Base-by-base conservation (phyloP, 305 asterid species). In the Fraxinus platypoda region DNA sequence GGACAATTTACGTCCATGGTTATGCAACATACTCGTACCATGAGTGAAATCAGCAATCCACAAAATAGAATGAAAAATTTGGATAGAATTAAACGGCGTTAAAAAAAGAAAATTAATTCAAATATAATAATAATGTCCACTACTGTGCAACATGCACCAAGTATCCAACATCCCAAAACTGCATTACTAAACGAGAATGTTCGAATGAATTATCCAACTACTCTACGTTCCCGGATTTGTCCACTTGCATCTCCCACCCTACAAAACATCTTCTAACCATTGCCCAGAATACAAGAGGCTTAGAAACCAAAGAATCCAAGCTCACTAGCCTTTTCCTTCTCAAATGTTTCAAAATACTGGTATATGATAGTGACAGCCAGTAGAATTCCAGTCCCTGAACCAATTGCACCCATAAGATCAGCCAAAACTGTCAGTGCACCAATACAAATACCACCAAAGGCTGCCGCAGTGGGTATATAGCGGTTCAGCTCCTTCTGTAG, bases 361-460 rank as follows among this genome's bases (percentile, higher is more conserved):
- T 81, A 84, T 21, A 84, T 81, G 83, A 84, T 84, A 1, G 85
- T 81, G 17, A 84, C 85, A 7, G 87, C 85, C 11, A 83, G 82
- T 4, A 83, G 75, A 66, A 83, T 83, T 23, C 85, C 85, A 9
- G 85, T 83, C 19, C 85, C 85, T 11, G 85, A 83, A 72, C 85
- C 85, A 17, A 83, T 83, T 6, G 85, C 85, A 0, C 85, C 85
- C 82, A 78, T 83, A 54, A 83, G 79, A 38, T 83, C 85, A 0
- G 85, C 85, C 80, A 83, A 78, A 28, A 83, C 85, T 5, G 82
- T 83, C 6, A 83, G 46, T n/a, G 85, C 82, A 37, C 85, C 85
- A 26, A 83, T 83, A 41, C 85, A 83, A 26, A 83, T 59, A 11
- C 85, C 85, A 33, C 85, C 85, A 78, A 83, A 78, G 9, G 85